Evolutionary conservation across 345 rosid genomes (phyloP), one percentile per base, ranked within the genome.

Genomic region (Fremontodendron californicum): DNA sequence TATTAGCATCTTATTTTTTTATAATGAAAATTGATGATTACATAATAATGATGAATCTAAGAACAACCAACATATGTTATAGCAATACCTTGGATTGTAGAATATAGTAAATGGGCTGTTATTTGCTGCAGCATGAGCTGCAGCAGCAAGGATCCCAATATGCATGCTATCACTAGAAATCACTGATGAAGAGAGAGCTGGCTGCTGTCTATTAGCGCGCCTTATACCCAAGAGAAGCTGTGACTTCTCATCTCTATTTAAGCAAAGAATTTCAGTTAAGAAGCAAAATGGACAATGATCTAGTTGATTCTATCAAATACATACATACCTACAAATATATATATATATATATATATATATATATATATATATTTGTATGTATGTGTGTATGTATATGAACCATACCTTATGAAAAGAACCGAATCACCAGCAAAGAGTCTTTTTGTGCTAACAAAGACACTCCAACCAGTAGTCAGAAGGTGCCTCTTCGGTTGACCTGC

Each of bases 151-250:
- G 79, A 96, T 89, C 69, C 99, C 99, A 13, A 96, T 96, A 74
- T 96, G 99, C 99, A 96, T 96, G 84, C 99, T 96, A 70, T 96
- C 99, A 66, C 99, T 96, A 51, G 98, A 92, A 84, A 96, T 88
- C 73, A 96, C 96, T 43, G 98, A 96, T 6, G 99, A 96, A 43
- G 99, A 91, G 48, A 96, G 92, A 25, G 98, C 89, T 25, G 97
- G 88, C 65, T 94, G 98, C 85, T 90, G 98, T 77, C 96, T 87
- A 82, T 90, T 92, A 35, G 99, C 97, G 54, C 84, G 94, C 81
- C 94, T 86, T 85, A 90, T 86, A 46, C 99, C 99, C 90, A 95
- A 81, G 27, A 90, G 82, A 73, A 93, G 93, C 86, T 91, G 96
- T 67, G 91, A 89, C 84, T 95, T 95, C 78, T 89, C 98, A 87